Percentiles rank a stretch among this genome's conserved stretches.
phyloP scores from a whole-genome alignment of 768 basidiomycete genomes.

The Leccinum uliginosum region DNA sequence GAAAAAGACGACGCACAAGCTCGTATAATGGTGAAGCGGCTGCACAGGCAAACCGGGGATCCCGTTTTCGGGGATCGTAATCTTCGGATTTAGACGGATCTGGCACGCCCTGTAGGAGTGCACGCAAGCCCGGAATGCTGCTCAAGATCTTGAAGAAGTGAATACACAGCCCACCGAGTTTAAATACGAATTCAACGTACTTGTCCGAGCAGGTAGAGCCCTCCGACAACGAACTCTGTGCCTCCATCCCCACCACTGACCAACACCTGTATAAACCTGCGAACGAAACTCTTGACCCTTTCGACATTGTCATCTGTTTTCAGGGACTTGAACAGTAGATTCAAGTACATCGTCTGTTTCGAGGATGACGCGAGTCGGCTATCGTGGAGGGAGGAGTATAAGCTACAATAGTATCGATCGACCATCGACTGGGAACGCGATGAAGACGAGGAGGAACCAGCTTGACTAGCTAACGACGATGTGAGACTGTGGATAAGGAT shows the following conservation, averaged over 20 bases:
- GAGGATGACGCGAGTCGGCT: slow-evolving; percentile 72
- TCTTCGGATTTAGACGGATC: slow-evolving; percentile 25
- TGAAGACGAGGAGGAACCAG: slow-evolving; percentile 38
- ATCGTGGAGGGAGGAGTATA: slow-evolving; percentile 90
- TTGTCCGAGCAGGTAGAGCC: slow-evolving; percentile 83
- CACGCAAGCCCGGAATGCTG: slow-evolving; percentile 41
- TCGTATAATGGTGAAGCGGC: slow-evolving; percentile 84
- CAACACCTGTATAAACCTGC: slow-evolving; percentile 79
- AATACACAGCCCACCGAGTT: not conserved
- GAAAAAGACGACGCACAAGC: slow-evolving; percentile 50
- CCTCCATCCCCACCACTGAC: slow-evolving; percentile 66
- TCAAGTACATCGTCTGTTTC: slow-evolving; percentile 97
- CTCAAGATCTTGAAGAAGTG: slow-evolving; percentile 42
- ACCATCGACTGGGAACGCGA: slow-evolving; percentile 44
- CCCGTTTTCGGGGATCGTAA: slow-evolving; percentile 89
- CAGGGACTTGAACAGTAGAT: slow-evolving; percentile 85
- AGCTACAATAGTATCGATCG: slow-evolving; percentile 72
- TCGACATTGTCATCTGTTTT: slow-evolving; percentile 59
- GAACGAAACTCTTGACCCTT: slow-evolving; percentile 75
- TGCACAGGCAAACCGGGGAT: slow-evolving; percentile 83
- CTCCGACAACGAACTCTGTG: slow-evolving; percentile 85
- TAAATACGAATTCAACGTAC: slow-evolving; percentile 39
- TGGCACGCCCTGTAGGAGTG: slow-evolving; percentile 38
- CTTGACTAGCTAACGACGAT: slow-evolving; percentile 43
- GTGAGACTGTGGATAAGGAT: slow-evolving; percentile 84